Evolutionary conservation across 2,329 filamentous ascomycete genomes (phyloP).

Genomic region (Alternaria incomplexa): DNA sequence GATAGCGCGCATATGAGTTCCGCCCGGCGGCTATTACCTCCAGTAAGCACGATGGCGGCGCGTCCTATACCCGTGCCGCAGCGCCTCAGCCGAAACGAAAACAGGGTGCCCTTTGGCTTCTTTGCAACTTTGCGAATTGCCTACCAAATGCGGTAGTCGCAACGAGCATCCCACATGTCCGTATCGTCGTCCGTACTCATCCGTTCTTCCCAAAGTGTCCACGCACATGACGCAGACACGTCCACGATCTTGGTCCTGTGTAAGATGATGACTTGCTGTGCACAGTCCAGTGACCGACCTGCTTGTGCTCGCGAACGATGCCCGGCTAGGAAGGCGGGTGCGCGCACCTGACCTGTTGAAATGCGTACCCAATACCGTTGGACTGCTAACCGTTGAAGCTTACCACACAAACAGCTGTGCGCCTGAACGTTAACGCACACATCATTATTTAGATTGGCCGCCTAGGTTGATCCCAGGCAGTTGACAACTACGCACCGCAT

Average conservation of each 20-base stretch:
- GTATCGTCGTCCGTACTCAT: neutral
- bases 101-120: neutral
- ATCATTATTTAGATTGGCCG: neutral
- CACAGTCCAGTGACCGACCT: conserved; percentile 4
- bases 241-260: neutral
- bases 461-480: neutral
- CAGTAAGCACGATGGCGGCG: conserved; percentile 18
- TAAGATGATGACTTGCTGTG: neutral
- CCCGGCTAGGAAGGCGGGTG: neutral
- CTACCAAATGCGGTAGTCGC: neutral
- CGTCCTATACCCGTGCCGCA: conserved; percentile 6
- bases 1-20: conserved; percentile 5
- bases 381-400: neutral
- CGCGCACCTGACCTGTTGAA: neutral
- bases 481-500: neutral
- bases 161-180: neutral
- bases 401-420: neutral
- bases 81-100: conserved; percentile 20
- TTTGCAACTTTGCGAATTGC: conserved; percentile 2
- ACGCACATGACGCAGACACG: neutral
- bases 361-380: neutral
- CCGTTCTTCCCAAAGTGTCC: neutral
- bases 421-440: neutral
- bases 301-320: conserved; percentile 2
- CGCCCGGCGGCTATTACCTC: conserved; percentile 23